Base-by-base conservation (phyloP, 192 early-diverging fungal species). In the Diversispora epigaea region DNA sequence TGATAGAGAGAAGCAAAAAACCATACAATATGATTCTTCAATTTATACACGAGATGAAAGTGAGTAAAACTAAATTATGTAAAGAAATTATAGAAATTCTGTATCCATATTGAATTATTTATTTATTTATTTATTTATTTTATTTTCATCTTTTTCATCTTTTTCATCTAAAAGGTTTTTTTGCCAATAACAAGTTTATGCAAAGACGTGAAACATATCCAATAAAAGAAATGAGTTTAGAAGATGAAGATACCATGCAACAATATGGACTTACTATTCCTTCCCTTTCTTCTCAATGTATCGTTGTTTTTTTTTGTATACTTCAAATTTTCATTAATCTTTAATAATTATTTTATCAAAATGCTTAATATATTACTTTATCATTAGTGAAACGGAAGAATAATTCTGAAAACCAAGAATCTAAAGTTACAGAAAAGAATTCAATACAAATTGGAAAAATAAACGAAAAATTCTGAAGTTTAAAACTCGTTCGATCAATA, bases 191-290 rank as follows among this genome's bases (percentile, higher is more conserved):
- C n/a, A 7, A 10, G 14, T 40, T 64, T 64, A 64, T 64, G 62
- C 62, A 64, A 64, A 39, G 62, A 64, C 62, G 62, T 64, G 14
- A 32, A 64, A 17, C 41, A 44, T 64, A 21, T 64, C 62, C 62
- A 3, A 40, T n/a, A 64, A 17, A 39, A n/a, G 62, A 45, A 43
- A 17, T 41, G 3, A 40, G 43, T 8, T n/a, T 40, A 9, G 62
- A 64, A 43, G 62, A 64, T 45, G 62, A 64, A 64, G 62, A 64
- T 64, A 43, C n/a, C 9, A 17, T 64, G 8, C 40, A 64, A 64
- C 62, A 64, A 15, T 64, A 64, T 41, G 62, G 43, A 64, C 77
- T 44, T 43, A 41, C 25, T 71, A 76, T 72, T 73, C 80, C 25
- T 65, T 66, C 4, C 77, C 2, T 32, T 32, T 32, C 25, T 32